Evolutionary conservation across 805 yeast genomes (phyloP).

Genomic region (Komagataella phaffii): DNA sequence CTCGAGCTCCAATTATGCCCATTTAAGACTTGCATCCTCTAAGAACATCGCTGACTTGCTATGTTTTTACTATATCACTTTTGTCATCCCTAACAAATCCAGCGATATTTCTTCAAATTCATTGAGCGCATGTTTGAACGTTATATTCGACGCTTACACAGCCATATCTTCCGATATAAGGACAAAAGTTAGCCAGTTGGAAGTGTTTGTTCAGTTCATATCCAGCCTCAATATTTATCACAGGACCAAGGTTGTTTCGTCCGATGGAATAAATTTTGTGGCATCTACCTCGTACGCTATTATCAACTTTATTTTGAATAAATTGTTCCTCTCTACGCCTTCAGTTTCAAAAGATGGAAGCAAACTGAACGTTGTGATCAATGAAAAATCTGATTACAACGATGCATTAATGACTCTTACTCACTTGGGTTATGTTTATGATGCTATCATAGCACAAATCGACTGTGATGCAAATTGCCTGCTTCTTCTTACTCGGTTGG

Average conservation of each 20-base stretch:
- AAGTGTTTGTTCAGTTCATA: conserved; percentile 15
- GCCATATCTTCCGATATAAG: conserved; percentile 5
- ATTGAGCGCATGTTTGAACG: conserved; percentile 6
- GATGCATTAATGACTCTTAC: conserved; percentile 11
- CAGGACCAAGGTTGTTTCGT: conserved; percentile 13
- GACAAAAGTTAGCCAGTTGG: conserved; percentile 14
- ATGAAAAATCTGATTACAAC: conserved; percentile 3
- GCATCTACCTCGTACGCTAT: conserved; percentile 7
- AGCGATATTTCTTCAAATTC: conserved; percentile 6
- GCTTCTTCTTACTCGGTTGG: conserved; percentile 9
- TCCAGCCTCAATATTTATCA: conserved; percentile 17
- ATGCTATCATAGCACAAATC: conserved; percentile 14
- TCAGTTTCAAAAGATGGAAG: background rate
- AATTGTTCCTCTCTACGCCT: background rate
- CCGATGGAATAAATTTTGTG: conserved; percentile 16
- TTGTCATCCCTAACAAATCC: conserved; percentile 11
- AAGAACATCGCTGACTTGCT: conserved; percentile 18
- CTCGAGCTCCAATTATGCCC: conserved; percentile 14
- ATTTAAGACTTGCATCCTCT: conserved; percentile 14
- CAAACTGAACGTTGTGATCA: background rate
- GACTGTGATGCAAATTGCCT: conserved; percentile 20
- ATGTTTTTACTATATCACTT: conserved; percentile 16
- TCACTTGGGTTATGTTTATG: conserved; percentile 16
- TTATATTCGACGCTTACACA: conserved; percentile 8
- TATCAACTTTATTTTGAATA: conserved; percentile 5